Evolutionary conservation across 2,329 filamentous ascomycete genomes (phyloP), one percentile per base, ranked within the genome.

Genomic region (Torrubiella hemipterigena): DNA sequence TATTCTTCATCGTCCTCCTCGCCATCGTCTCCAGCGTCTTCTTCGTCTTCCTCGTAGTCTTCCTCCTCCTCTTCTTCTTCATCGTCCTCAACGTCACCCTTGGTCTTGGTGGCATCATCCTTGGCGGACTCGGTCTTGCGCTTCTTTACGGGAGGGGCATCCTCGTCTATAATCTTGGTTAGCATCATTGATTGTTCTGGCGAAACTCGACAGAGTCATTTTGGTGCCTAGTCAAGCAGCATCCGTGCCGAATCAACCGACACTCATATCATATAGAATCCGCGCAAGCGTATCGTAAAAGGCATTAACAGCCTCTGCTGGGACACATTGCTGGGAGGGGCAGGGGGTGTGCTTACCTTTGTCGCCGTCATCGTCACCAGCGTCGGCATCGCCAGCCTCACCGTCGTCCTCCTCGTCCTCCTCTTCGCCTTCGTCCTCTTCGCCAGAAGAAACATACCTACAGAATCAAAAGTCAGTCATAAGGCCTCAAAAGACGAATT

Each of bases 81-180:
- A 4, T 31, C 42, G 7, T 39, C 42, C 12, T 45, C 37, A 1
- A 36, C 44, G 3, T 46, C 47, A 3, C 43, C 50, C 4, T 48
- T 50, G 5, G 44, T 51, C 6, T 55, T 51, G 0, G 40, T 51
- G 9, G 50, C 53, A 2, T 50, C 50, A 10, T 55, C 54, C 2
- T 55, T 54, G 1, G 54, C 56, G 5, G 44, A 49, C 1, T 49
- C 44, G 34, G 61, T 65, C 59, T 67, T 69, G 43, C 56, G 58
- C 54, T 67, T 68, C 56, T 69, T 69, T 34, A 58, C 59, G 22
- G 65, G 65, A 29, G 61, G 63, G 32, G 56, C 55, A 37, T 55
- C 48, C n/a, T n/a, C n/a, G 32, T 50, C 53, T 60, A 39, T 3
- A 16, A 5, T 17, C 22, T 32, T 26, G 31, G 32, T 25, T 36